Conservation (phyloP, 163 green algal genomes). For the Scenedesmus sp. region DNA sequence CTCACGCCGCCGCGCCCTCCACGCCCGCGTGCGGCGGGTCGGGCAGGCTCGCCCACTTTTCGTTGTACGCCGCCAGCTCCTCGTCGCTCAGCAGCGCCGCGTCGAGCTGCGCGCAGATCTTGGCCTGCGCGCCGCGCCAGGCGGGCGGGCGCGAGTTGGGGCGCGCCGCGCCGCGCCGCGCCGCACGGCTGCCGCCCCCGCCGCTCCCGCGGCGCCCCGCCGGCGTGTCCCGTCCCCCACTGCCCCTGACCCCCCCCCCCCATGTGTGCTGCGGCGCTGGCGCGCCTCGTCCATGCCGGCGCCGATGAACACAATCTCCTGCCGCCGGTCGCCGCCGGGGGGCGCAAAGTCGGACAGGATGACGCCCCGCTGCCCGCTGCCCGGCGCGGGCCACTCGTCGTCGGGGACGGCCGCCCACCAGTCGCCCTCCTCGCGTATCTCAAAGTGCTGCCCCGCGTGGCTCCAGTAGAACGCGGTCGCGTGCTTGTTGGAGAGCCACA, state of each 20-base stretch:
- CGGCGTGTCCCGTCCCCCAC: too few relatives aligned
- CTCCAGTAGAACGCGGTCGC: slow-evolving; percentile 91
- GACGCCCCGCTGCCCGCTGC: slow-evolving; percentile 60
- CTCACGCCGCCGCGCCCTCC: too few relatives aligned
- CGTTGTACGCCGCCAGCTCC: slow-evolving; percentile 75
- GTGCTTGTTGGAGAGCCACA: slow-evolving; percentile 91
- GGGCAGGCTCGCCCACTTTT: slow-evolving; percentile 60
- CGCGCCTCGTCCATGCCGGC: slow-evolving; percentile 69
- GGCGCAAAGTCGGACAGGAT: slow-evolving; percentile 72
- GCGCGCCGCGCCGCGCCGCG: too few relatives aligned
- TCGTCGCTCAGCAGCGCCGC: slow-evolving; percentile 83
- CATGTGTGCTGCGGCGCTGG: not conserved
- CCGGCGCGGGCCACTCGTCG: slow-evolving; percentile 83
- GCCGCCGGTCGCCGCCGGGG: slow-evolving; percentile 77
- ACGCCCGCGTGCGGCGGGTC: slow-evolving; percentile 52
- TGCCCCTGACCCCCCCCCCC: too few relatives aligned
- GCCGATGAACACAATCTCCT: slow-evolving; percentile 87
- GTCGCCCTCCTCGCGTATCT: slow-evolving; percentile 93
- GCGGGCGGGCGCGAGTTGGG: too few relatives aligned
- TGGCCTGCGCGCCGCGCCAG: not conserved
- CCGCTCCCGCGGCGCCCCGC: too few relatives aligned
- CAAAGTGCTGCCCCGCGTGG: slow-evolving; percentile 91
- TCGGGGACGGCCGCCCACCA: slow-evolving; percentile 89
- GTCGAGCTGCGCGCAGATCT: slow-evolving; percentile 79
- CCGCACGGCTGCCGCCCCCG: too few relatives aligned